Percentiles rank a stretch among this genome's conserved stretches.
These are phyloP conservation scores for Starmerella ratchasimensis DNA, from an alignment of 805 yeast genomes.

Conservation along the genomic window DNA sequence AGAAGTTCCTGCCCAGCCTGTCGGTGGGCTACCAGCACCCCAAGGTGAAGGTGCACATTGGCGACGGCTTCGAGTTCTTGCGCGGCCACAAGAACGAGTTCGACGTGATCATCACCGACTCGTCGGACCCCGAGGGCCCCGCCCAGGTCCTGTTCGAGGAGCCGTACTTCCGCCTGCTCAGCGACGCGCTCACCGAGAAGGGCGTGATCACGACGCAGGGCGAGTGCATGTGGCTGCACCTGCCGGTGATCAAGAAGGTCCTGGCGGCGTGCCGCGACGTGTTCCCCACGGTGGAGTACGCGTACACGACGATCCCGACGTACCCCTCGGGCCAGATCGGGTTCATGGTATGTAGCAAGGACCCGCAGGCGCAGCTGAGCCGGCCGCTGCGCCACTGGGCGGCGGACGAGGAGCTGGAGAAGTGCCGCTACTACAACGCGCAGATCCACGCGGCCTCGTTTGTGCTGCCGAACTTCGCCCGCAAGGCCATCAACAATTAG, in stretches of 20 bases:
- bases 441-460: constrained; percentile 59
- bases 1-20: constrained; percentile 79
- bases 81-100: constrained; percentile 70
- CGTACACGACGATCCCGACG: constrained; percentile 74
- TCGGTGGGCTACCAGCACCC: constrained; percentile 74
- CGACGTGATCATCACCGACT: constrained; percentile 92
- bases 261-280: constrained; percentile 61
- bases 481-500: constrained; percentile 17
- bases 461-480: constrained; percentile 70
- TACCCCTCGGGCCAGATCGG: constrained; percentile 86
- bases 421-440: constrained; percentile 52
- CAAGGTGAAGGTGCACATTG: constrained; percentile 78
- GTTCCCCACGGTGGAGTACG: constrained; percentile 69
- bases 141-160: constrained; percentile 88
- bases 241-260: constrained; percentile 63
- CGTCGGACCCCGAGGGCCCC: constrained; percentile 98
- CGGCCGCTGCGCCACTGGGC: constrained; percentile 39
- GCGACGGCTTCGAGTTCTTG: constrained; percentile 95
- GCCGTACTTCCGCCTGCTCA: constrained; percentile 72
- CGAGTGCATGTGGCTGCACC: constrained; percentile 76
- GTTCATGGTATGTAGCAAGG: constrained; percentile 55
- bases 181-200: constrained; percentile 77
- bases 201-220: constrained; percentile 88
- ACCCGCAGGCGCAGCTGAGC: constrained; percentile 33
- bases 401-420: constrained; percentile 33